Evolutionary conservation across 2,329 filamentous ascomycete genomes (phyloP).

Genomic region (Fusarium sp.): DNA sequence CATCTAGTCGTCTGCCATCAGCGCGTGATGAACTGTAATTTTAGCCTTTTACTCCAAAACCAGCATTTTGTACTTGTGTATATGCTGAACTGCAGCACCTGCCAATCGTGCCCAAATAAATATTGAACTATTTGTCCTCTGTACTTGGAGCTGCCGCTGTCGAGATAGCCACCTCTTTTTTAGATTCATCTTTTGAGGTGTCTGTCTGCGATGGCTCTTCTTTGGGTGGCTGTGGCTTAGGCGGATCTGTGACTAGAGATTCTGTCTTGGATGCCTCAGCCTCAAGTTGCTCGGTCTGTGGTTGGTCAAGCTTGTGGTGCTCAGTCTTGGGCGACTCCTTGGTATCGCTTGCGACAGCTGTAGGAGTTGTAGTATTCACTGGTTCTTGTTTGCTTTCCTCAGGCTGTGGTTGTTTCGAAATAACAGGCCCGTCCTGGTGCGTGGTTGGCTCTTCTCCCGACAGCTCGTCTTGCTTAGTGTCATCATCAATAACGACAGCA

Average conservation of each 20-base stretch:
- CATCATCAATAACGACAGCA: conserved; percentile 51
- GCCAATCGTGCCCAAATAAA: not conserved
- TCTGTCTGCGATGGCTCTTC: conserved; percentile 9
- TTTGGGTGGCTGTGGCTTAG: not conserved
- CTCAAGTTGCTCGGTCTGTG: not conserved
- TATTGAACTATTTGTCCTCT: conserved; percentile 14
- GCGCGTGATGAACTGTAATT: conserved; percentile 13
- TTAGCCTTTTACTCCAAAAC: conserved; percentile 3
- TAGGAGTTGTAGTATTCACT: not conserved
- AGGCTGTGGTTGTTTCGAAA: conserved; percentile 1
- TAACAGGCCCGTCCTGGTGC: not conserved
- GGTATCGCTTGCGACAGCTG: not conserved
- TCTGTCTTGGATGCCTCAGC: conserved; percentile 8
- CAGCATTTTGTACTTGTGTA: not conserved
- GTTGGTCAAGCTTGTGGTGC: conserved; percentile 6
- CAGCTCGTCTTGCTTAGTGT: conserved; percentile 8
- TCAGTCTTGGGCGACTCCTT: conserved; percentile 17
- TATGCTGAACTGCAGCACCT: not conserved
- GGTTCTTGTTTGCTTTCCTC: conserved; percentile 7
- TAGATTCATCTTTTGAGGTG: not conserved
- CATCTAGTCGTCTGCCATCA: conserved; percentile 35
- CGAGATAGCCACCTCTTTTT: not conserved
- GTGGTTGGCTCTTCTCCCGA: conserved; percentile 1
- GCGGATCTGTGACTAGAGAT: conserved; percentile 1
- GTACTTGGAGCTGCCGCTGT: not conserved